Conservation (phyloP, 345 rosid genomes). For the Fremontodendron californicum region DNA sequence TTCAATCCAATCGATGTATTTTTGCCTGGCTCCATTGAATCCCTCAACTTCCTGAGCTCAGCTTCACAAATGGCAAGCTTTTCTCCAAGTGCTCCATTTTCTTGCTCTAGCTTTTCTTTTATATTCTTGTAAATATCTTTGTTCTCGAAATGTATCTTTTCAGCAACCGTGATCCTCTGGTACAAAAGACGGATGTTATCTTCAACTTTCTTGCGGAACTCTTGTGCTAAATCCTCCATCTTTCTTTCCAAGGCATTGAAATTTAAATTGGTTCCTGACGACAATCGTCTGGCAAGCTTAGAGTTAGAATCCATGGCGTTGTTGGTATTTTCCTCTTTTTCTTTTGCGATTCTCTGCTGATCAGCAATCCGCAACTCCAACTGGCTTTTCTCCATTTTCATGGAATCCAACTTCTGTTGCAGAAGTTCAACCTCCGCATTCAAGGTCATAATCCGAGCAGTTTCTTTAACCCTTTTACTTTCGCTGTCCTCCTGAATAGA, state of each 20-base stretch:
- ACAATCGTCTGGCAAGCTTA: constrained; percentile 30
- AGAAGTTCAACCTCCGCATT: constrained; percentile 20
- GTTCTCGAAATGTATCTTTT: constrained; percentile 62
- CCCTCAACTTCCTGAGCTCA: constrained; percentile 34
- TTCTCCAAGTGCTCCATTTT: constrained; percentile 26
- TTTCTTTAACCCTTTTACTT: constrained; percentile 15
- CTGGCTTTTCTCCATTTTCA: constrained; percentile 26
- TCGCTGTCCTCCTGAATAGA: constrained; percentile 18
- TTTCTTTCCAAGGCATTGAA: constrained; percentile 46
- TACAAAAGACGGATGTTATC: constrained; percentile 57
- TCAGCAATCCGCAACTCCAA: constrained; percentile 33
- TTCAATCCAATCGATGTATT: constrained; percentile 30
- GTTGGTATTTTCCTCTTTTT: constrained; percentile 28
- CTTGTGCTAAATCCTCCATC: constrained; percentile 61
- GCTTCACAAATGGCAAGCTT: constrained; percentile 23
- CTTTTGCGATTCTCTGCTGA: constrained; percentile 34
- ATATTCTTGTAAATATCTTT: constrained; percentile 39
- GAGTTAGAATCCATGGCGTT: constrained; percentile 30
- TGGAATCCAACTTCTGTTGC: constrained; percentile 37
- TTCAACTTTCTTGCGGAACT: constrained; percentile 57
- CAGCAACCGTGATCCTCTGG: constrained; percentile 65
- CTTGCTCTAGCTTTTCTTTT: constrained; percentile 36
- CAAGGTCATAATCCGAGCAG: constrained; percentile 20
- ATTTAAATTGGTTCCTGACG: constrained; percentile 33
- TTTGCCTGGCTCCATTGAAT: constrained; percentile 27